phyloP scores from a whole-genome alignment of 805 yeast genomes.

The Wickerhamiella sorbophila region DNA sequence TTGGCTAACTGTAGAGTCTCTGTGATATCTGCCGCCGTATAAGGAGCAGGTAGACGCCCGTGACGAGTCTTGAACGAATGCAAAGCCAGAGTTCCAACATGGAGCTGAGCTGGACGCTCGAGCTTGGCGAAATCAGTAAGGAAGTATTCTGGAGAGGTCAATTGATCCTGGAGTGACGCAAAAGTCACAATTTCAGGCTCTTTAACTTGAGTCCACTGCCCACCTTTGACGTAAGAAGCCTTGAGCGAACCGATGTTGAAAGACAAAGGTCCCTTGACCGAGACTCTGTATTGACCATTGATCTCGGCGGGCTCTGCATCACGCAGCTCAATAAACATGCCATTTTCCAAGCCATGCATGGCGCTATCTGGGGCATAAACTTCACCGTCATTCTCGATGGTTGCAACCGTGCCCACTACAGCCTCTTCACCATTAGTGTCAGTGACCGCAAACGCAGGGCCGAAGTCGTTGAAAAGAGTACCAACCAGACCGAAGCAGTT shows the following conservation, averaged over 20 bases:
- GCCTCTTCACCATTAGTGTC: slow-evolving; percentile 95
- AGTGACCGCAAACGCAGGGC: slow-evolving; percentile 59
- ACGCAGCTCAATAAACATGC: slow-evolving; percentile 71
- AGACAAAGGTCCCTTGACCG: slow-evolving; percentile 90
- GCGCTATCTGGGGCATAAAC: slow-evolving; percentile 88
- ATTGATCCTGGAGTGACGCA: slow-evolving; percentile 48
- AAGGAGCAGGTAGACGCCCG: slow-evolving; percentile 63
- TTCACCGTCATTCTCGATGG: slow-evolving; percentile 73
- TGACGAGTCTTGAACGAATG: slow-evolving; percentile 54
- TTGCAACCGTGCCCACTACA: slow-evolving; percentile 70
- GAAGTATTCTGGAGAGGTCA: slow-evolving; percentile 63
- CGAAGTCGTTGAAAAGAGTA: slow-evolving; percentile 78
- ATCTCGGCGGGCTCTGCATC: slow-evolving; percentile 76
- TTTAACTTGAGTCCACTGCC: slow-evolving; percentile 84
- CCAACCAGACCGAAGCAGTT: slow-evolving; percentile 85
- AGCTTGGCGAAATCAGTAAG: slow-evolving; percentile 87
- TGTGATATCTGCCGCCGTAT: slow-evolving; percentile 56
- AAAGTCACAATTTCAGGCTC: slow-evolving; percentile 55
- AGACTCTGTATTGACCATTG: slow-evolving; percentile 57
- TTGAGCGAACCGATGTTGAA: slow-evolving; percentile 42
- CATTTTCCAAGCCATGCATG: slow-evolving; percentile 89
- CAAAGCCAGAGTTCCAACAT: slow-evolving; percentile 82
- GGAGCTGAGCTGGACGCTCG: slow-evolving; percentile 82
- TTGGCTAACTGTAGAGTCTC: slow-evolving; percentile 47
- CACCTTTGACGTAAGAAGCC: slow-evolving; percentile 55